A percentile compares a stretch with the other conserved stretches of the same genome.
These are phyloP conservation scores for Cytidiella melzeri DNA, from an alignment of 768 basidiomycete genomes.

Conservation along the genomic window DNA sequence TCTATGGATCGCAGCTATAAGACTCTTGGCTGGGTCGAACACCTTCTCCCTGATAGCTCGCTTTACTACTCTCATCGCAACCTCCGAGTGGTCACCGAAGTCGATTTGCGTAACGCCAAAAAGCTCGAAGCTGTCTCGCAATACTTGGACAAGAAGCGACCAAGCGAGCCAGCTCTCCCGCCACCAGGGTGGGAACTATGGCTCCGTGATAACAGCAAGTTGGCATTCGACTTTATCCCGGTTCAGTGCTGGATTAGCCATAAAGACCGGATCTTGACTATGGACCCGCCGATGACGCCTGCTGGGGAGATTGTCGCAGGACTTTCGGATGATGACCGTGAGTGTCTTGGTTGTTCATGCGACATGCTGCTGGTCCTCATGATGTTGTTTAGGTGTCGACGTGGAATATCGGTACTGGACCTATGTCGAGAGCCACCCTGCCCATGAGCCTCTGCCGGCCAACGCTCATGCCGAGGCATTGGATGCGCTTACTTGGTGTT, in stretches of 20 bases:
- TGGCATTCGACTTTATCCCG: constrained; percentile 30
- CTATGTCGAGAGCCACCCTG: constrained; percentile 74
- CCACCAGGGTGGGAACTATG: constrained; percentile 53
- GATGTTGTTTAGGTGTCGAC: constrained; percentile 49
- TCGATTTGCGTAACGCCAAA: constrained; percentile 51
- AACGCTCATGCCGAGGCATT: constrained; percentile 62
- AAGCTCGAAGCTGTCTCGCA: constrained; percentile 43
- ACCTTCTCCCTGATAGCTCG: constrained; percentile 66
- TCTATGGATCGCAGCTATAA: constrained; percentile 23
- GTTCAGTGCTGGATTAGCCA: constrained; percentile 65
- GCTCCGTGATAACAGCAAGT: constrained; percentile 41
- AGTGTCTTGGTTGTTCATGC: constrained; percentile 14
- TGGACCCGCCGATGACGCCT: constrained; percentile 33
- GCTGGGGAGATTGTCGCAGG: constrained; percentile 16
- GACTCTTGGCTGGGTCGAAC: constrained; percentile 69
- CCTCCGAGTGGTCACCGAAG: constrained; percentile 59
- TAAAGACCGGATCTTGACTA: constrained; percentile 43
- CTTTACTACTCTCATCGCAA: constrained; percentile 67
- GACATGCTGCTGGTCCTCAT: constrained; percentile 1
- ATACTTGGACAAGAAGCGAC: constrained; percentile 34
- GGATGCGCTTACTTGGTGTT: constrained; percentile 75
- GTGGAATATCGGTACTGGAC: constrained; percentile 79
- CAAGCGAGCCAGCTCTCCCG: constrained; percentile 26
- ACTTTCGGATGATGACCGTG: constrained; percentile 36
- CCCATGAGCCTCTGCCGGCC: constrained; percentile 53